Conservation (phyloP, 352 stramenopile species). For the Phytophthora hybrid region DNA sequence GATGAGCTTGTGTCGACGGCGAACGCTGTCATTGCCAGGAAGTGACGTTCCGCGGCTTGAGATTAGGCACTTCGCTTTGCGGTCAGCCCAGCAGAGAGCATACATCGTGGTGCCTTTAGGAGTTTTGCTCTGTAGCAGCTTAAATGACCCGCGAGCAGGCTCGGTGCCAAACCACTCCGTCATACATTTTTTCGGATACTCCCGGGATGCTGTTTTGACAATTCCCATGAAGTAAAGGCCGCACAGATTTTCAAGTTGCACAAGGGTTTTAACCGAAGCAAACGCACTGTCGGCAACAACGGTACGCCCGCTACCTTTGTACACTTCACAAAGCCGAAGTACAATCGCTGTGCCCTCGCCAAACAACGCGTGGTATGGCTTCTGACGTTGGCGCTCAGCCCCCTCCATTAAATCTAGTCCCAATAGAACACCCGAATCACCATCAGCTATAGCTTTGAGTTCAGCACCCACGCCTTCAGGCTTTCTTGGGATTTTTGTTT, state of each 20-base stretch:
- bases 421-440: conserved; percentile 5
- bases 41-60: conserved; percentile 10
- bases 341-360: conserved; percentile 3
- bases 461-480: conserved; percentile 7
- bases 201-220: background rate
- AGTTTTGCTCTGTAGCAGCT: background rate
- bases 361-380: background rate
- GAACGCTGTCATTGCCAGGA: conserved; percentile 1
- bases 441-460: conserved; percentile 11
- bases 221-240: conserved; percentile 4
- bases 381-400: background rate
- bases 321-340: conserved; percentile 2
- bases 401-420: conserved; percentile 5
- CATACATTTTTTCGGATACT: background rate
- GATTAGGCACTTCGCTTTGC: conserved; percentile 9
- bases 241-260: background rate
- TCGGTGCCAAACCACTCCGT: background rate
- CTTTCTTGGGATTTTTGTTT: conserved; percentile 12
- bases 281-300: conserved; percentile 16
- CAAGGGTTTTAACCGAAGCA: background rate
- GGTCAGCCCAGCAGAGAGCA: conserved; percentile 5
- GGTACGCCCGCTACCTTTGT: conserved; percentile 3
- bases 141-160: conserved; percentile 1
- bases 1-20: background rate
- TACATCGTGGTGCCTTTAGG: conserved; percentile 3